Evolutionary conservation across 1,139 yeast genomes (phyloP).

Genomic region (Blastobotrys persicus): DNA sequence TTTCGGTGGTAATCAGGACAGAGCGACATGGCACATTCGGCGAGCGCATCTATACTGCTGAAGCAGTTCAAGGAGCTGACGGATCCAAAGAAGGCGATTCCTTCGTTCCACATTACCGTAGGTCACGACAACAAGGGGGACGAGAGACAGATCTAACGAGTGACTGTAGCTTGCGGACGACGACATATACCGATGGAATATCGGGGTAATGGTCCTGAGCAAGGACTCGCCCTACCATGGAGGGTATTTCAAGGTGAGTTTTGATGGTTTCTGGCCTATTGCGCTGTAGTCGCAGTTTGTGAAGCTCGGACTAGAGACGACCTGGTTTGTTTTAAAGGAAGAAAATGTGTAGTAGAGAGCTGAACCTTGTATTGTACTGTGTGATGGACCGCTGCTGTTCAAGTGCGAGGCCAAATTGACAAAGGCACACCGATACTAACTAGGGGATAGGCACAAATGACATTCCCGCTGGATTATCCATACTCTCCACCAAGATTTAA

Average conservation of each 20-base stretch:
- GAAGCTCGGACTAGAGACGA: too few relatives aligned
- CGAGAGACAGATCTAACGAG: slow-evolving; percentile 7
- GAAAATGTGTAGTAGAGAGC: too few relatives aligned
- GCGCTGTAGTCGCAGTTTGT: too few relatives aligned
- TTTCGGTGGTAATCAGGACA: neutral
- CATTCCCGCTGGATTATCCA: slow-evolving; percentile 89
- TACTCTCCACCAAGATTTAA: slow-evolving; percentile 88
- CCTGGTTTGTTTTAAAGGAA: too few relatives aligned
- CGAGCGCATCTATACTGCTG: slow-evolving; percentile 65
- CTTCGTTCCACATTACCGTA: slow-evolving; percentile 76
- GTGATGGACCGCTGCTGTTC: too few relatives aligned
- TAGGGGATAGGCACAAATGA: slow-evolving; percentile 69
- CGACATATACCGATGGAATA: slow-evolving; percentile 88
- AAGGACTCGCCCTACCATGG: slow-evolving; percentile 91
- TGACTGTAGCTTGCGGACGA: slow-evolving; percentile 64
- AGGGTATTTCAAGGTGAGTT: slow-evolving; percentile 70
- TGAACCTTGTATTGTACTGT: too few relatives aligned
- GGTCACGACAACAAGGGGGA: slow-evolving; percentile 17
- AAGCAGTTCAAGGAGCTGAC: slow-evolving; percentile 93
- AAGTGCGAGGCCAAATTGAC: too few relatives aligned
- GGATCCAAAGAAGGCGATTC: slow-evolving; percentile 88
- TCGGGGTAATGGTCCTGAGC: slow-evolving; percentile 88
- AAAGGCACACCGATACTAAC: neutral
- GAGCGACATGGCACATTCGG: slow-evolving; percentile 15
- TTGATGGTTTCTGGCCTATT: neutral